phyloP scores from a whole-genome alignment of 1,139 yeast species.

The Arxiozyma slooffiae region DNA sequence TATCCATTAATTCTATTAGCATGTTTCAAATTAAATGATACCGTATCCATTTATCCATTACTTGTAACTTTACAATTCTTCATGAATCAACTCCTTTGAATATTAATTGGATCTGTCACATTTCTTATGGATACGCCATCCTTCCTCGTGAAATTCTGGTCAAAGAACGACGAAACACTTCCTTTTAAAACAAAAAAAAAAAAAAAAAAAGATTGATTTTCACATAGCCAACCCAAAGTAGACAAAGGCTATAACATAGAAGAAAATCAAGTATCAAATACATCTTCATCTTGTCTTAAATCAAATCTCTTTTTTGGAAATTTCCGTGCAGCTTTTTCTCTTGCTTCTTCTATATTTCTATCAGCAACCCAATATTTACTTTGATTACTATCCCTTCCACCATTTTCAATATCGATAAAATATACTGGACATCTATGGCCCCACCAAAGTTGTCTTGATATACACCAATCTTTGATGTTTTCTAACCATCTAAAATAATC shows the following conservation, averaged over 20 bases:
- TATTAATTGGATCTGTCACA: slow-evolving; percentile 90
- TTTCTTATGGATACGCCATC: slow-evolving; percentile 95
- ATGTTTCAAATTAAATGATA: slow-evolving; percentile 65
- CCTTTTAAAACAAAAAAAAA: slow-evolving; percentile 96
- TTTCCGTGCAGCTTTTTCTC: slow-evolving; percentile 59
- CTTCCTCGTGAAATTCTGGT: slow-evolving; percentile 98
- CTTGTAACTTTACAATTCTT: slow-evolving; percentile 22
- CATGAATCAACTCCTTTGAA: slow-evolving; percentile 22
- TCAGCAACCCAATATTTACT: slow-evolving; percentile 80
- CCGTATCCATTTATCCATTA: slow-evolving; percentile 92
- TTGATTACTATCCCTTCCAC: slow-evolving; percentile 34
- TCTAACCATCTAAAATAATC: slow-evolving; percentile 94
- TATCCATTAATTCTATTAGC: slow-evolving; percentile 51
- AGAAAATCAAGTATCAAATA: slow-evolving; percentile 96
- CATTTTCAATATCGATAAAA: slow-evolving; percentile 68
- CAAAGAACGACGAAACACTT: slow-evolving; percentile 94
- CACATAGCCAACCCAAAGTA: slow-evolving; percentile 88
- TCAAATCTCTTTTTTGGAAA: slow-evolving; percentile 62
- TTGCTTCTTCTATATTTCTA: slow-evolving; percentile 69
- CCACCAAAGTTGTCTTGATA: slow-evolving; percentile 99
- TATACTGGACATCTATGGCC: slow-evolving; percentile 98
- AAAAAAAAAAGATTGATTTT: slow-evolving; percentile 62
- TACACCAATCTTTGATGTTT: slow-evolving; percentile 98
- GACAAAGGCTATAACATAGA: slow-evolving; percentile 97
- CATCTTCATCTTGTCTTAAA: slow-evolving; percentile 92